These are phyloP conservation scores for Paramecium pentaurelia DNA, from an alignment of 73 alveolate species.

Conservation along the genomic window DNA sequence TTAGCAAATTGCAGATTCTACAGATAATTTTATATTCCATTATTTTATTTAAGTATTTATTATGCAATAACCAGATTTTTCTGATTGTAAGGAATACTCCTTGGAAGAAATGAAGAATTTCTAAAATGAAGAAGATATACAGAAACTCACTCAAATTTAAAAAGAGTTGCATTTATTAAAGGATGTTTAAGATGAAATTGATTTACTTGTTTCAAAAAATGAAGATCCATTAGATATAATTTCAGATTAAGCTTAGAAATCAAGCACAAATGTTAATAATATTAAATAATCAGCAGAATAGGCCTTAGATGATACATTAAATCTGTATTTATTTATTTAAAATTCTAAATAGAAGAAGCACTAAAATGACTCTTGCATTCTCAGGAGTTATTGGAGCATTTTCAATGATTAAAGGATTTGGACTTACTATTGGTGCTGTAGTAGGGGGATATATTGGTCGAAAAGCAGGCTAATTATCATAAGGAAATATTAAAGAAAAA, in stretches of 20 bases:
- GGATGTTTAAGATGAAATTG: background rate
- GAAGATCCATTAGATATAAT: background rate
- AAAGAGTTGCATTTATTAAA: background rate
- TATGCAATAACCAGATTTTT: background rate
- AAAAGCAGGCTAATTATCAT: background rate
- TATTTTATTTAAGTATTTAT: background rate
- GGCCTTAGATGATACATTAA: background rate
- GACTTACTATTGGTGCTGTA: background rate
- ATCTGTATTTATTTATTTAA: background rate
- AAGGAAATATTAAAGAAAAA: background rate
- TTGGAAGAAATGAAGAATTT: background rate
- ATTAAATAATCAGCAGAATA: background rate
- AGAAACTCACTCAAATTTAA: background rate
- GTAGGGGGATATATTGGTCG: background rate
- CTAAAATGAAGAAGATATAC: background rate
- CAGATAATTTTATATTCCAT: background rate
- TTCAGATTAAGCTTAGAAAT: background rate
- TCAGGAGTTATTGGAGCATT: background rate
- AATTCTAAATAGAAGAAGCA: background rate
- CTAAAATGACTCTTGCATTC: background rate
- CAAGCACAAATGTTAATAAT: background rate
- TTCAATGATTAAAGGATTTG: background rate
- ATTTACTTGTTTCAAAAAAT: background rate
- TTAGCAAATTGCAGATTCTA: background rate
- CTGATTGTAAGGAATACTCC: background rate